Base-by-base conservation (phyloP, 2,329 filamentous ascomycete species). In the Paracamarosporium sp. region DNA sequence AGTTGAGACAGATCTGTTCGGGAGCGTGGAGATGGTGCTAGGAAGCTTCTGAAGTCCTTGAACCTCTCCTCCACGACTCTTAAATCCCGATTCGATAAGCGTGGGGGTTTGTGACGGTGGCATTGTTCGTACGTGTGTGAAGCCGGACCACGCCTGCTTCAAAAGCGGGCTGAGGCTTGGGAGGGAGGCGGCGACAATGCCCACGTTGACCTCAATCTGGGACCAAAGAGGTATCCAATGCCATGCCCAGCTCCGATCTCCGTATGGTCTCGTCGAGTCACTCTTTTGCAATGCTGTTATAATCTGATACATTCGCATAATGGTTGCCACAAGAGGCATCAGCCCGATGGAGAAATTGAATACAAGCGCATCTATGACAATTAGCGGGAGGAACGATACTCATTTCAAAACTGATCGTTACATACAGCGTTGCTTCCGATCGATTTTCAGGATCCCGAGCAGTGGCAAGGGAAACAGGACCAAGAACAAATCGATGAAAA, bases 221-320 rank as follows among this genome's bases (percentile, higher is more conserved):
- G 68, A 71, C 70, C 70, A 72, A 1, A 71, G 64, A 7, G 69
- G 66, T 4, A 71, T 60, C 68, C 67, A 71, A 12, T 64, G 61
- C 64, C 67, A 69, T 20, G 24, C 61, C 60, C 69, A 72, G 30
- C 65, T 71, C 8, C 60, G 62, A 55, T 71, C 68, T 5, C 57
- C 60, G 22, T 65, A 56, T 30, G 67, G 53, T 61, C 67, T 66
- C 11, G 54, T 44, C 27, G 40, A 50, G 47, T 9, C 63, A 24
- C 28, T 56, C 53, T 31, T 56, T 45, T 27, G 57, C 60, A 22
- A 9, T 25, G 63, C 57, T 62, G 64, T 68, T 25, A 65, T 40
- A 20, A 73, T 67, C 25, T 71, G 67, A 48, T 59, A 67, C 9
- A 71, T 60, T 6, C 70, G 66, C 59, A 69, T 69, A 6, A 63